Evolutionary conservation across 352 stramenopile species (phyloP).

Genomic region (Phytophthora constricta): DNA sequence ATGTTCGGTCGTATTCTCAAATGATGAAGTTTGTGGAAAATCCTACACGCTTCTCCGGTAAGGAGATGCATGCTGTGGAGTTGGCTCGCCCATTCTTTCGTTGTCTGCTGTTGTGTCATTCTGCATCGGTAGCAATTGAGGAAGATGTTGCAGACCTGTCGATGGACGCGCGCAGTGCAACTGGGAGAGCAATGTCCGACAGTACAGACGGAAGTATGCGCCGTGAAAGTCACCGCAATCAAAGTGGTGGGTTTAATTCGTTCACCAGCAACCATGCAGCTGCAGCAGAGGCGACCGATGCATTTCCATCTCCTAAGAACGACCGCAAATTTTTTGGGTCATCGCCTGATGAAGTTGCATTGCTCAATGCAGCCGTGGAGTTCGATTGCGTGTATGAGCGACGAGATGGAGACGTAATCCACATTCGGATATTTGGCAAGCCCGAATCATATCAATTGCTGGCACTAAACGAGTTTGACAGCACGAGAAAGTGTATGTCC

Average conservation of each 20-base stretch:
- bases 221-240: constrained; percentile 24
- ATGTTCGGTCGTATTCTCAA: constrained; percentile 69
- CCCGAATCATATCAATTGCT: constrained; percentile 76
- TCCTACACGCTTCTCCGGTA: constrained; percentile 47
- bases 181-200: constrained; percentile 13
- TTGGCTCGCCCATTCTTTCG: constrained; percentile 81
- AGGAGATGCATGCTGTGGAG: constrained; percentile 65
- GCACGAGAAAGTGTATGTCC: constrained; percentile 87
- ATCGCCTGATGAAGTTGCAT: constrained; percentile 83
- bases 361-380: constrained; percentile 79
- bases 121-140: constrained; percentile 66
- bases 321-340: constrained; percentile 76
- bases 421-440: constrained; percentile 82
- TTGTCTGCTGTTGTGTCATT: constrained; percentile 84
- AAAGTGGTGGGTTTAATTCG: constrained; percentile 30
- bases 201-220: constrained; percentile 31
- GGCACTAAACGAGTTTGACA: constrained; percentile 89
- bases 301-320: constrained; percentile 37
- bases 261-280: constrained; percentile 31
- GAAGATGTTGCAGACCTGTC: constrained; percentile 31
- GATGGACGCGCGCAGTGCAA: constrained; percentile 13
- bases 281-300: constrained; percentile 34
- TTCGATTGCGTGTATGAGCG: constrained; percentile 85
- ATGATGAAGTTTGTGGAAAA: constrained; percentile 77
- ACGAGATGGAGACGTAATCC: constrained; percentile 76